Base-by-base conservation (phyloP, 2,329 filamentous ascomycete species). In the Sporothrix dimorphospora region DNA sequence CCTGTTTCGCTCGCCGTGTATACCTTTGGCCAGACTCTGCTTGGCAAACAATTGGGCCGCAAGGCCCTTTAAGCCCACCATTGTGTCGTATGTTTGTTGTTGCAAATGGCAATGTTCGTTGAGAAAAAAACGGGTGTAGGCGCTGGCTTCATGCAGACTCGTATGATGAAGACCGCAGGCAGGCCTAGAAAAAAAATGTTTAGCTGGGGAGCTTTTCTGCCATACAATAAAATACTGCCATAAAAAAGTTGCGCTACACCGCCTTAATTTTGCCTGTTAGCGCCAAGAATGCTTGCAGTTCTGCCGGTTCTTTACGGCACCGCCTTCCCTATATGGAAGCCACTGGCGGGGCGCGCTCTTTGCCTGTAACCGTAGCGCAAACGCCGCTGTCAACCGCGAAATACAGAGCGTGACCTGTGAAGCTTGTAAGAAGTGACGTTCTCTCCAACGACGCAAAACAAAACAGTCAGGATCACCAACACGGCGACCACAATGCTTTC, bases 11-110 rank as follows among this genome's bases (percentile, higher is more conserved):
- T 12, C 5, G 63, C 3, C 19, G 19, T 14, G 19, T 76, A 69
- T 81, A 92, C 91, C 91, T 81, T 89, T 88, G 1, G 83, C 84
- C 65, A 88, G 85, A 57, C 86, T 84, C 76, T 91, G 89, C 70
- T 91, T 88, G 72, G 88, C 85, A 75, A 93, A 84, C 59, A 90
- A 84, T 79, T 88, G 85, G 61, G 88, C 86, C 61, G 87, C 73
- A 21, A 74, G 84, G 70, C 87, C 85, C 74, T 85, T 87, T 76
- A 80, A 73, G 75, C 83, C 85, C 38, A 81, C 83, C 85, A 90
- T 90, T 74, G 76, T 83, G 49, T 57, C 59, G 66, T 3, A 66
- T 71, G n/a, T 51, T 34, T 14, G 34, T n/a, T n/a, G 53, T 71
- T 40, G 24, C 47, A 34, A 9, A 8, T 8, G 9, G 9, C 14